Evolutionary conservation across 1,284 basidiomycete genomes (phyloP), one percentile per base, ranked within the genome.

Genomic region (Tausonia pullulans): DNA sequence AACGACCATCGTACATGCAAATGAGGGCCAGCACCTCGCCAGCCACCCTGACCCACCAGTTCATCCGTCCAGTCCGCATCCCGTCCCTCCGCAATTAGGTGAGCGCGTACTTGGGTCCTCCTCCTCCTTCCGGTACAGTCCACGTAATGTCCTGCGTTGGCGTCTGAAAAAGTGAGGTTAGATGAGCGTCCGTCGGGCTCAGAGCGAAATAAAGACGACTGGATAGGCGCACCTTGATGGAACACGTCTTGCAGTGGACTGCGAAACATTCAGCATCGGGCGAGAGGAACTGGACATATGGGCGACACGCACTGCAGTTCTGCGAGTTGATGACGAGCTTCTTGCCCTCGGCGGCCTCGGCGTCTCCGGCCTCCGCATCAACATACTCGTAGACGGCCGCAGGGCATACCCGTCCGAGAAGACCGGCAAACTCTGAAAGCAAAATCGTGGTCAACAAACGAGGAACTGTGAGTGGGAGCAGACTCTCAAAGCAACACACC

Each of bases 361-460:
- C 80, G 0, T 78, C 79, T 13, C 73, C 79, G 5, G 79, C 82
- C 52, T 82, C 83, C 0, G 75, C 75, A 66, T 82, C 87, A 13
- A 95, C 87, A 74, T 98, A 98, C 78, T 98, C 95, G 77, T 98
- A 98, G 44, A 98, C 96, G 3, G 86, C 90, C 0, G 96, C 96
- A 0, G 95, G 96, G 77, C 96, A 98, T 14, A 87, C 94, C 7
- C 87, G 81, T 2, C 87, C 89, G 40, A 98, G 81, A 43, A 97
- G 78, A 14, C 93, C 92, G 2, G 87, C 95, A 73, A 85, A 98
- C 70, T 90, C 83, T 72, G 59, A 8, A 13, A 54, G 16, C 14
- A 43, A 27, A 43, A 50, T 9, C 27, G 48, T 14, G 39, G n/a
- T 5, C 13, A 39, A 0, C 9, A 44, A 13, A 49, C 5, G 54